Percentiles rank a stretch among this genome's conserved stretches.
Conservation (phyloP, 2,329 filamentous ascomycete genomes). For the Penicillium sp. region DNA sequence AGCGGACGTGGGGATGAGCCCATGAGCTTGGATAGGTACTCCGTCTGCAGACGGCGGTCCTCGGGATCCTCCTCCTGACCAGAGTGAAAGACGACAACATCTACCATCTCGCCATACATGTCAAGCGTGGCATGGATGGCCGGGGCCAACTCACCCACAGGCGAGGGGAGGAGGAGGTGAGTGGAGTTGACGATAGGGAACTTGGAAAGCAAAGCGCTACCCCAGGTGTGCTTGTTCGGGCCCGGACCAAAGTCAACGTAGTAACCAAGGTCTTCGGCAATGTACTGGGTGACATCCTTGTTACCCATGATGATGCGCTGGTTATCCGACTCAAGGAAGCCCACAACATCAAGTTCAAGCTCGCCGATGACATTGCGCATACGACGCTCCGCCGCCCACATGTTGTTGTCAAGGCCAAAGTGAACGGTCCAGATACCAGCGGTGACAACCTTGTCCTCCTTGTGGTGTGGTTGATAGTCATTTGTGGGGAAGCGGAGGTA, state of each 20-base stretch:
- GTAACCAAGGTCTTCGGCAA: constrained; percentile 96
- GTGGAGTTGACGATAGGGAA: constrained; percentile 97
- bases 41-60: constrained; percentile 76
- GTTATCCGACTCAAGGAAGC: constrained; percentile 85
- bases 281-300: constrained; percentile 87
- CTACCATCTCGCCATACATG: constrained; percentile 80
- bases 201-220: constrained; percentile 83
- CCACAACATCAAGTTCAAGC: constrained; percentile 93
- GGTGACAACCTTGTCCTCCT: constrained; percentile 78
- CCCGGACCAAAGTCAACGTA: constrained; percentile 96
- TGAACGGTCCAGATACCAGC: constrained; percentile 99
- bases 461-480: constrained; percentile 85
- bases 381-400: constrained; percentile 95
- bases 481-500: constrained; percentile 90
- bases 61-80: constrained; percentile 95
- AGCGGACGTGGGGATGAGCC: constrained; percentile 70
- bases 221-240: constrained; percentile 99
- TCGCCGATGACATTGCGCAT: constrained; percentile 89
- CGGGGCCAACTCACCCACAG: constrained; percentile 88
- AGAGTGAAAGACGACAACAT: constrained; percentile 97
- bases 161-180: constrained; percentile 87
- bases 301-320: constrained; percentile 99
- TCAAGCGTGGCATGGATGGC: constrained; percentile 96
- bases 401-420: constrained; percentile 95
- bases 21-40: constrained; percentile 87